phyloP scores from a whole-genome alignment of 2,329 filamentous ascomycete species.

The Fusarium algeriense region DNA sequence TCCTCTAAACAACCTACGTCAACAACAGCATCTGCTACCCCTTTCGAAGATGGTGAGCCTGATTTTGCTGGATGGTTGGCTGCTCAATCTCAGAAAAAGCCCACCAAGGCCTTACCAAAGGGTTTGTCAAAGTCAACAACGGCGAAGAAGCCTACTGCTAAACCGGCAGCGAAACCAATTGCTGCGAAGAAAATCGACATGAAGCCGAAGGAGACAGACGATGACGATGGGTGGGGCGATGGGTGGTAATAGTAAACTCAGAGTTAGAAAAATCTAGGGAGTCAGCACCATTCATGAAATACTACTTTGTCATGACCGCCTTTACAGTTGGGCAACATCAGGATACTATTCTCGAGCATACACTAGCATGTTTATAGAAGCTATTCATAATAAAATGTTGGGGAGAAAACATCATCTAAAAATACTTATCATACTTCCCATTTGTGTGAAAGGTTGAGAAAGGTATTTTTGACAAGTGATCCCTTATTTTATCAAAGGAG shows the following conservation, averaged over 20 bases:
- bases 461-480: background rate
- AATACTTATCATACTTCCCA: background rate
- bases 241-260: slow-evolving; percentile 63
- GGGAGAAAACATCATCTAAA: background rate
- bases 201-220: slow-evolving; percentile 70
- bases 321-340: slow-evolving; percentile 14
- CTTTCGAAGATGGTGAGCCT: slow-evolving; percentile 88
- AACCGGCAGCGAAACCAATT: slow-evolving; percentile 59
- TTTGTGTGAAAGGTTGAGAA: background rate
- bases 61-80: slow-evolving; percentile 97
- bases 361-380: slow-evolving; percentile 26
- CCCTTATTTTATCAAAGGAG: background rate
- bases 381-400: slow-evolving; percentile 3
- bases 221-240: slow-evolving; percentile 75
- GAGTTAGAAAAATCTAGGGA: background rate
- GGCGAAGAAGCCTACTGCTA: slow-evolving; percentile 58
- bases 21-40: slow-evolving; percentile 55
- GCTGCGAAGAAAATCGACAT: slow-evolving; percentile 76
- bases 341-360: slow-evolving; percentile 37
- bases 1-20: slow-evolving; percentile 47
- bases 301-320: slow-evolving; percentile 11
- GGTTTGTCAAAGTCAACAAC: slow-evolving; percentile 75
- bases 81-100: slow-evolving; percentile 84
- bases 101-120: slow-evolving; percentile 80
- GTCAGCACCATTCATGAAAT: background rate